Evolutionary conservation across 208 protist species (phyloP).

Genomic region (Giardia duodenalis): DNA sequence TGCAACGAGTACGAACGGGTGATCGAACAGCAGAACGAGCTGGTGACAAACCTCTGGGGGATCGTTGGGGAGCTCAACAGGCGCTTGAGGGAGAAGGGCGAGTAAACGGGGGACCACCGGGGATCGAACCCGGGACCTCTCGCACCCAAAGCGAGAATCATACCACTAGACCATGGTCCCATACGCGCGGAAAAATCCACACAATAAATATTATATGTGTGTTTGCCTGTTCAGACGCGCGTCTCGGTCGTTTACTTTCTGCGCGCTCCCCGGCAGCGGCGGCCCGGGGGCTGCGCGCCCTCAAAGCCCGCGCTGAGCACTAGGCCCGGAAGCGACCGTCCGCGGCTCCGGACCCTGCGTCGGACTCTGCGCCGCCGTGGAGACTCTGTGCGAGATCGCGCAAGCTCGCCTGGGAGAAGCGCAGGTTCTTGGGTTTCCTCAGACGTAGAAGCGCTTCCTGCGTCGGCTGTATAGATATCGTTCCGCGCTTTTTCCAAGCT

Average conservation of each 20-base stretch:
- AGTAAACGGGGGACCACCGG: slow-evolving; percentile 5
- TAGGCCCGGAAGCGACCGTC: neutral
- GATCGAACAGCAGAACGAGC: neutral
- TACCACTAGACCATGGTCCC: slow-evolving; percentile 29
- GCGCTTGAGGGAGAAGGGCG: neutral
- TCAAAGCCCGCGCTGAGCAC: neutral
- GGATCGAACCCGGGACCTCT: slow-evolving; percentile 32
- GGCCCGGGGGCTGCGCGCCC: neutral
- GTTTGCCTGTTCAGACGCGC: neutral
- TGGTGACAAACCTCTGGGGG: neutral
- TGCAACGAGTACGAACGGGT: neutral
- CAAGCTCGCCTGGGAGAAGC: too few relatives aligned
- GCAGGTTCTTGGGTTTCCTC: too few relatives aligned
- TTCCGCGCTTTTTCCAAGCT: too few relatives aligned
- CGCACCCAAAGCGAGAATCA: slow-evolving; percentile 29
- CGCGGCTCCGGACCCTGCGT: neutral
- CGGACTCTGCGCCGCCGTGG: too few relatives aligned
- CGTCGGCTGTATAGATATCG: too few relatives aligned
- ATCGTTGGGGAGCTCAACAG: neutral
- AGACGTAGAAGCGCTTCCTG: too few relatives aligned
- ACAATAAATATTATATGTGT: neutral
- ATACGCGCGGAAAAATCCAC: neutral
- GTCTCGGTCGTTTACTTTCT: neutral
- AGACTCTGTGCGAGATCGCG: too few relatives aligned
- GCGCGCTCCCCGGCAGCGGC: neutral